Base-by-base conservation (phyloP, 1,284 basidiomycete species). In the Ganoderma lucidum region DNA sequence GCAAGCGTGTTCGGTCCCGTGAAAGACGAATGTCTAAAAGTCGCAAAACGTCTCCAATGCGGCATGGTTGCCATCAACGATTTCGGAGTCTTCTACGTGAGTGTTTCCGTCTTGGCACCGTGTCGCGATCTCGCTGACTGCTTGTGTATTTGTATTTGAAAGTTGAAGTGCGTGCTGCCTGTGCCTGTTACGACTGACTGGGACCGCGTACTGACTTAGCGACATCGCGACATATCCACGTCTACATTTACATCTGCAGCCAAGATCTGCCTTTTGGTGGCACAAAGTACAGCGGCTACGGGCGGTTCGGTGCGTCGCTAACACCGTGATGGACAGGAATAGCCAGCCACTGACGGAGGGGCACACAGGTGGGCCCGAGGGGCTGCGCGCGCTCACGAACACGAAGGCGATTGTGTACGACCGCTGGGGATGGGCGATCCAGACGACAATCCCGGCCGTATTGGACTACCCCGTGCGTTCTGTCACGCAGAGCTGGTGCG, bases 31-130 rank as follows among this genome's bases (percentile, higher is more conserved):
- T 96, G 95, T 77, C 75, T 93, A 64, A 84, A 90, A 65, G 92
- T 99, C 14, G 96, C 96, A 19, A 88, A 90, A 67, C 81, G 85
- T 63, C 82, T 99, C 61, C 88, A 97, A 69, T 96, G 95, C 74
- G 97, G 97, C 51, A 99, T 99, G 97, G 96, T 99, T 10, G 93
- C 96, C 45, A 87, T 98, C 76, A 99, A 99, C 77, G 96, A 97
- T 81, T 98, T 94, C 80, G 96, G 91, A 30, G 93, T 96, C 3
- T 96, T 93, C 83, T 99, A 98, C 80, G 92, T 94, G 75, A 82
- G 92, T 84, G 15, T 23, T 19, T 19, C 37, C 8, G 37, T 55
- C 9, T 9, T 10, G 44, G 6, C 14, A 37, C 17, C 19, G 10
- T 17, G 9, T 28, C 66, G 39, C 30, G 41, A 37, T 51, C 64